Percentiles rank a stretch among this genome's conserved stretches.
Conservation (phyloP, 2,329 filamentous ascomycete genomes). For the Gliomastix tumulicola region DNA sequence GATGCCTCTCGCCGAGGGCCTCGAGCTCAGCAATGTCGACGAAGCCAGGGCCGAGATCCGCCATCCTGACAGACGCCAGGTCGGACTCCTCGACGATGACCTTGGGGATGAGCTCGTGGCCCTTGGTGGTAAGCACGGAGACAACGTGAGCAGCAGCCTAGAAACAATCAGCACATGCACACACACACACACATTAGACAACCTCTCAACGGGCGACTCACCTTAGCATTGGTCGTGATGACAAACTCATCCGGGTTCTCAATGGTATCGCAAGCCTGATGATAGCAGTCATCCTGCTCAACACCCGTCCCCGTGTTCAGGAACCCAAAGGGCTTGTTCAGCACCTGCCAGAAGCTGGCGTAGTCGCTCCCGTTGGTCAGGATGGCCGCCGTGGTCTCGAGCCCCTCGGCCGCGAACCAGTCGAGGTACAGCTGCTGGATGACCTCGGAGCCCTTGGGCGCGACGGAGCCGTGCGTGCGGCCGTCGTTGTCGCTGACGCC, state of each 20-base stretch:
- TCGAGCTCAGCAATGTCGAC: slow-evolving; percentile 20
- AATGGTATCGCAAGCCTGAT: slow-evolving; percentile 25
- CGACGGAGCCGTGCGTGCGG: slow-evolving; percentile 20
- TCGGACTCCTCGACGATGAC: slow-evolving; percentile 8
- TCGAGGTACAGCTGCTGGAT: slow-evolving; percentile 24
- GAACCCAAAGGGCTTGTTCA: slow-evolving; percentile 44
- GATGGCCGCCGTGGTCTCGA: slow-evolving; percentile 16
- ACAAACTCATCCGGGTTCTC: slow-evolving; percentile 22
- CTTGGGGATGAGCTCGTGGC: slow-evolving; percentile 16
- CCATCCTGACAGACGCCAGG: slow-evolving; percentile 6
- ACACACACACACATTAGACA: background rate
- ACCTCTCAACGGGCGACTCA: background rate
- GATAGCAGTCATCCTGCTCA: slow-evolving; percentile 24
- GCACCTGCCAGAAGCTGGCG: slow-evolving; percentile 45
- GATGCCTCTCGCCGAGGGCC: slow-evolving; percentile 22
- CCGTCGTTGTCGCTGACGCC: slow-evolving; percentile 26
- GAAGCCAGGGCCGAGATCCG: slow-evolving; percentile 4
- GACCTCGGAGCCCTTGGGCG: slow-evolving; percentile 19
- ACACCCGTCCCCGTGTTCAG: slow-evolving; percentile 54
- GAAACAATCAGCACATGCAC: background rate
- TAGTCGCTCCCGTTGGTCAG: slow-evolving; percentile 50
- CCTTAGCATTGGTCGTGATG: slow-evolving; percentile 19
- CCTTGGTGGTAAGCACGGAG: slow-evolving; percentile 12
- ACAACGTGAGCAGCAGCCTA: slow-evolving; percentile 40
- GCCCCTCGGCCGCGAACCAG: slow-evolving; percentile 21